Base-by-base conservation (phyloP, 495 filamentous ascomycete genomes). In the Patellaria atrata region DNA sequence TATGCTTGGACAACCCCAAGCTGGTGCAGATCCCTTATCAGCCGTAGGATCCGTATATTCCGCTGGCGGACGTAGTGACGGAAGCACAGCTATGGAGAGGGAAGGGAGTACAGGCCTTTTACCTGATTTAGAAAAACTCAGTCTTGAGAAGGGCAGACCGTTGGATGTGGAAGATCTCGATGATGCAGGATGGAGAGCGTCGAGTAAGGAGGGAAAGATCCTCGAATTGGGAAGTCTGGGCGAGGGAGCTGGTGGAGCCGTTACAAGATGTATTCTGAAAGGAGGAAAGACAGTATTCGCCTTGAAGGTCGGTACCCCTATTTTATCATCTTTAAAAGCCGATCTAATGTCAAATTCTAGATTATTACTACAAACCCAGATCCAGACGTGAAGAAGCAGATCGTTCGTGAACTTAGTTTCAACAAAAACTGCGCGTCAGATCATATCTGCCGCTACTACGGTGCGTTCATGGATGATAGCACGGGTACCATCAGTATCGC, bases 291-390 rank as follows among this genome's bases (percentile, higher is more conserved):
- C 83, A 0, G 71, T 94, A 15, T 97, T 97, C 63, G 89, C 89
- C 8, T 64, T 97, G 38, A 97, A 97, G 77, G 89, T 94, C 60
- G 42, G 67, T 27, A 24, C 16, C 16, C 18, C 9, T 10, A 14
- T 15, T 16, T 6, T 21, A 28, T 15, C 22, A n/a, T 22, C n/a
- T 22, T 13, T 33, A 23, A 22, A 38, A 14, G 18, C 37, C 44
- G 33, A 52, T 16, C 35, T 47, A 22, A 52, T 33, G 20, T 21
- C 11, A 14, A 5, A 3, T 18, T 13, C 13, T 36, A 96, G 89
- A 78, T 97, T 44, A 96, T 97, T 50, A 96, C 91, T 3, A 93
- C 89, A 27, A 89, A 96, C 52, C 89, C 89, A 2, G 89, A 94
- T 44, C 87, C 86, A 14, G 87, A 94, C 53, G 82, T 96, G 32